Evolutionary conservation across 495 filamentous ascomycete genomes (phyloP).

Genomic region (Trichoderma orchidacearum): DNA sequence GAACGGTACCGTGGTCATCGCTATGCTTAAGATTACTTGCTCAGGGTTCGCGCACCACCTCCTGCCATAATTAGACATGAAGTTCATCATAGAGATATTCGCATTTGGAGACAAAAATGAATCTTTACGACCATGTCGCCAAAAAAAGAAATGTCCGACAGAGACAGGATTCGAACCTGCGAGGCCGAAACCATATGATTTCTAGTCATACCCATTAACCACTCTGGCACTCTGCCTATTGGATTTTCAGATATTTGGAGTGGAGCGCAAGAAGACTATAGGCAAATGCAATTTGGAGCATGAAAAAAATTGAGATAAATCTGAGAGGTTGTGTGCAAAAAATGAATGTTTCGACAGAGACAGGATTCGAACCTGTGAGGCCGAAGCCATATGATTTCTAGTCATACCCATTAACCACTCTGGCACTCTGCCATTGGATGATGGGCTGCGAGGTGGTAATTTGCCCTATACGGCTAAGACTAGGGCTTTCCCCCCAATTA

Average conservation of each 20-base stretch:
- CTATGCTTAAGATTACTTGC: no score
- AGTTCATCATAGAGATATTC: no score
- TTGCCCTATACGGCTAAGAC: not conserved
- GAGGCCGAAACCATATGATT: constrained; percentile 1
- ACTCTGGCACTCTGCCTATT: constrained; percentile 1
- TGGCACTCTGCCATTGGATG: not conserved
- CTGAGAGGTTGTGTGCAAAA: not conserved
- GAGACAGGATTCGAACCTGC: constrained; percentile 1
- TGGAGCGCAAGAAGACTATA: not conserved
- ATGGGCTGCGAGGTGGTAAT: not conserved
- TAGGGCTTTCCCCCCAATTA: no score
- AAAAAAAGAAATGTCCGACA: not conserved
- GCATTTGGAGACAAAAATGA: not conserved
- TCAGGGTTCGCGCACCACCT: no score
- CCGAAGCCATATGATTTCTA: constrained; percentile 1
- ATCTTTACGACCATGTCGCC: no score
- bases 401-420: constrained; percentile 1
- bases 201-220: constrained; percentile 1
- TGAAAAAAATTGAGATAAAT: constrained; percentile 9
- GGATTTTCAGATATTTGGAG: not conserved
- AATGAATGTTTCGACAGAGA: not conserved
- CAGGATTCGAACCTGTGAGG: constrained; percentile 1
- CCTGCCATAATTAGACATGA: no score
- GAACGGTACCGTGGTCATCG: no score
- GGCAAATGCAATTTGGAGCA: not conserved